phyloP scores from a whole-genome alignment of 2,329 filamentous ascomycete genomes.

The Trichophyton simii region DNA sequence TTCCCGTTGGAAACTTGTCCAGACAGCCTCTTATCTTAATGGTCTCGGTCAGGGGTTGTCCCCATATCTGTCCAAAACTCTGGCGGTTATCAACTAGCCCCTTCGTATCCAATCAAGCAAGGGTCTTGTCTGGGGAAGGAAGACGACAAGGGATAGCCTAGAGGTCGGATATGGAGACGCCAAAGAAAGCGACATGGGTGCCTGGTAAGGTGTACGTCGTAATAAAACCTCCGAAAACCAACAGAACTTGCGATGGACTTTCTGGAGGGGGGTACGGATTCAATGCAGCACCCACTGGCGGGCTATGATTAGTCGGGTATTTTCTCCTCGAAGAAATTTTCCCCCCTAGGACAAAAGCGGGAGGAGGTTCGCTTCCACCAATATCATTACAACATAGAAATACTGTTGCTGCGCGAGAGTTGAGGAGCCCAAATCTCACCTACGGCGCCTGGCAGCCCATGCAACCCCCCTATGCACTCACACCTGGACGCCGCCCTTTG shows the following conservation, averaged over 20 bases:
- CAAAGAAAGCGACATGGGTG: slow-evolving; percentile 1
- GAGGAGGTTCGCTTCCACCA: neutral
- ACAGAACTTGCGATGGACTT: neutral
- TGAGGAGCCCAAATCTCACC: neutral
- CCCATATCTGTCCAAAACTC: neutral
- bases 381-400: slow-evolving; percentile 4
- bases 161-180: neutral
- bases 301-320: neutral
- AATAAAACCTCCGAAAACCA: neutral
- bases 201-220: neutral
- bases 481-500: neutral
- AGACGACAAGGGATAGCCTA: neutral
- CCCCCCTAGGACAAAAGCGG: slow-evolving; percentile 4
- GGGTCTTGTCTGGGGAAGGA: neutral
- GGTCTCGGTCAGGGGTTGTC: neutral
- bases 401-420: neutral
- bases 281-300: neutral
- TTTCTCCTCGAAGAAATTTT: neutral
- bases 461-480: neutral
- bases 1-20: neutral
- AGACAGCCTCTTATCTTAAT: neutral
- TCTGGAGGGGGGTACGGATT: neutral
- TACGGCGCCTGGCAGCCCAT: neutral
- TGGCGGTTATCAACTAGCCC: neutral
- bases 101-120: slow-evolving; percentile 1